Evolutionary conservation across 345 rosid genomes (phyloP).

Genomic region (Salix viminalis): DNA sequence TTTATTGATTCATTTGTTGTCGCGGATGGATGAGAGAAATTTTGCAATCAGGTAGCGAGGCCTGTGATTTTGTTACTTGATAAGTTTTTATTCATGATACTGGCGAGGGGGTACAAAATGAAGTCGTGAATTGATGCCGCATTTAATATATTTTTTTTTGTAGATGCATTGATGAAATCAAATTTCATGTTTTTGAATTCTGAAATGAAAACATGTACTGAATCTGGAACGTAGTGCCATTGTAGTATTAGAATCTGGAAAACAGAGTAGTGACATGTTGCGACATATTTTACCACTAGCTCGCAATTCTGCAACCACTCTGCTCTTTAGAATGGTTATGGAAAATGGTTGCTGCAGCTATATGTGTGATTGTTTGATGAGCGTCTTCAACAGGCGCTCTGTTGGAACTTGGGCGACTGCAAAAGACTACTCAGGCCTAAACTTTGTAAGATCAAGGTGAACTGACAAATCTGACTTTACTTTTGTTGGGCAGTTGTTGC

Average conservation of each 20-base stretch:
- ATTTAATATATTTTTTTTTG: not conserved
- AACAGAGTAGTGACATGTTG: not conserved
- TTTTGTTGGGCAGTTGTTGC: not conserved
- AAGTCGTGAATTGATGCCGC: not conserved
- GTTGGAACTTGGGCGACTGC: not conserved
- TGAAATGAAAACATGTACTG: not conserved
- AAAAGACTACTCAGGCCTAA: not conserved
- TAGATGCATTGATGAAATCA: not conserved
- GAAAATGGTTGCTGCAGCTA: not conserved
- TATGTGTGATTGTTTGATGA: not conserved
- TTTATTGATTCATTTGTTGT: not conserved
- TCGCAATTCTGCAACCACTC: not conserved
- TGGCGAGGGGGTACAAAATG: not conserved
- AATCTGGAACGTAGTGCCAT: not conserved
- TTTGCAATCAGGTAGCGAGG: not conserved
- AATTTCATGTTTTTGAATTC: not conserved
- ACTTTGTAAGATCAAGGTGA: not conserved
- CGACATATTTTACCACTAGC: not conserved
- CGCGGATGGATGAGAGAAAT: not conserved
- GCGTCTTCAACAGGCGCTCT: not conserved
- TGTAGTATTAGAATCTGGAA: not conserved
- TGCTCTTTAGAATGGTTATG: not conserved
- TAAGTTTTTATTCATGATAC: not conserved
- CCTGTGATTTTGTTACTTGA: not conserved
- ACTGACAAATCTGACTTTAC: not conserved